phyloP scores from a whole-genome alignment of 176 grass and related monocot genomes.

The Saccharum spontaneum region DNA sequence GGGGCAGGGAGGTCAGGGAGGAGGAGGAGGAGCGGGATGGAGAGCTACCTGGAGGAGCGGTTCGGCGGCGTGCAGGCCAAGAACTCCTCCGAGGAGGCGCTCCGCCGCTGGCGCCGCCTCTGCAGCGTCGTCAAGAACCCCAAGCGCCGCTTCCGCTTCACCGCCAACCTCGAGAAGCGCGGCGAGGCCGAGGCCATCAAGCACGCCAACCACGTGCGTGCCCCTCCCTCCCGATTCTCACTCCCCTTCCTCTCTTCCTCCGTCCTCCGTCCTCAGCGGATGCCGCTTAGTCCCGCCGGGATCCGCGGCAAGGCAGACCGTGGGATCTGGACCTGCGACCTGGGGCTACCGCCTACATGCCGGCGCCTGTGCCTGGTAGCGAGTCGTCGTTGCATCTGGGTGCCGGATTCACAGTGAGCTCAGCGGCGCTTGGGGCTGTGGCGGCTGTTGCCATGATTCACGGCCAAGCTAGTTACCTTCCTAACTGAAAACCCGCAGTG shows the following conservation, averaged over 20 bases:
- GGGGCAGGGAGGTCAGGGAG: background rate
- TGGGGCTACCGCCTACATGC: background rate
- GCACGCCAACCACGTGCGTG: conserved; percentile 70
- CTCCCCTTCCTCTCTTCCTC: too few relatives aligned
- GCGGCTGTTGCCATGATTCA: background rate
- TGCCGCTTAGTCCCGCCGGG: background rate
- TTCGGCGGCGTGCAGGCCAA: conserved; percentile 60
- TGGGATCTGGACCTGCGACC: conserved; percentile 25
- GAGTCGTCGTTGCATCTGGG: background rate
- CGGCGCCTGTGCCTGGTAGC: background rate
- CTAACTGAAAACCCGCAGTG: background rate
- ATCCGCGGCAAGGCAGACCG: background rate
- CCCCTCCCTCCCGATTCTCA: rapidly evolving
- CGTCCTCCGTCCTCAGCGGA: background rate
- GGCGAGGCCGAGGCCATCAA: conserved; percentile 79
- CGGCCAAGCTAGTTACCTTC: background rate
- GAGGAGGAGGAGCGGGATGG: background rate
- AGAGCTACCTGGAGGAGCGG: conserved; percentile 66
- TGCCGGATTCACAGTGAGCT: conserved; percentile 1
- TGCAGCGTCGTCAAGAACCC: conserved; percentile 95
- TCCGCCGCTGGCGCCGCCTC: conserved; percentile 77
- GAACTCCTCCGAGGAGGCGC: conserved; percentile 88
- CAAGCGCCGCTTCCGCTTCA: conserved; percentile 92
- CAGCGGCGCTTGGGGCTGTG: too few relatives aligned
- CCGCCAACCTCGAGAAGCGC: conserved; percentile 91